phyloP scores from a whole-genome alignment of 176 grass and related monocot species.

The Oryza punctata region DNA sequence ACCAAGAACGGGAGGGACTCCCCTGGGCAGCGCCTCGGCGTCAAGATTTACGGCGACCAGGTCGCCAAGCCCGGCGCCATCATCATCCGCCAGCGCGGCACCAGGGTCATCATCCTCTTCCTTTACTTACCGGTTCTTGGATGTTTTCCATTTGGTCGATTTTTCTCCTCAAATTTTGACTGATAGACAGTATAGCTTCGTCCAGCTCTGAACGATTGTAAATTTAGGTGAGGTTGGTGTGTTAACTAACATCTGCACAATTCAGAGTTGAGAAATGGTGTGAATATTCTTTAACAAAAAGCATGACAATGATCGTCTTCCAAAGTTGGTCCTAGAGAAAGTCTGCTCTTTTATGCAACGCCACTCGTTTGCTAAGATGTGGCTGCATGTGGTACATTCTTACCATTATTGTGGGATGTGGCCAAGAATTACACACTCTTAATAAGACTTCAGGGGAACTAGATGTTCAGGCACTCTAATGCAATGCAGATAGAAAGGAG shows the following conservation, averaged over 20 bases:
- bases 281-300: not conserved
- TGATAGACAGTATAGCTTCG: not conserved
- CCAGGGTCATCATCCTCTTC: conserved; percentile 51
- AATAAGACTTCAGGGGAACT: not conserved
- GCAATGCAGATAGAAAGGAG: not conserved
- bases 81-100: conserved; percentile 95
- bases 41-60: conserved; percentile 98
- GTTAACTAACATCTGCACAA: not conserved
- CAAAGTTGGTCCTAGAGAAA: not conserved
- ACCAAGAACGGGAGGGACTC: conserved; percentile 97
- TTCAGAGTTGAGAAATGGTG: not conserved
- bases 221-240: not conserved
- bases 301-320: not conserved
- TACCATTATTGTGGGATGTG: not conserved
- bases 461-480: not conserved
- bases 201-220: not conserved
- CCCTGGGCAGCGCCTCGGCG: conserved; percentile 75
- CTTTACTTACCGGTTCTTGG: not conserved
- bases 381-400: not conserved
- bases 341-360: not conserved
- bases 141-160: not conserved
- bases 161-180: not conserved
- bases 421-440: not conserved
- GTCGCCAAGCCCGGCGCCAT: conserved; percentile 89
- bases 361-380: not conserved